A percentile compares a stretch with the other conserved stretches of the same genome.
Evolutionary conservation across 1,284 basidiomycete species (phyloP).

Genomic region (Neotropicomus parvogracilis): DNA sequence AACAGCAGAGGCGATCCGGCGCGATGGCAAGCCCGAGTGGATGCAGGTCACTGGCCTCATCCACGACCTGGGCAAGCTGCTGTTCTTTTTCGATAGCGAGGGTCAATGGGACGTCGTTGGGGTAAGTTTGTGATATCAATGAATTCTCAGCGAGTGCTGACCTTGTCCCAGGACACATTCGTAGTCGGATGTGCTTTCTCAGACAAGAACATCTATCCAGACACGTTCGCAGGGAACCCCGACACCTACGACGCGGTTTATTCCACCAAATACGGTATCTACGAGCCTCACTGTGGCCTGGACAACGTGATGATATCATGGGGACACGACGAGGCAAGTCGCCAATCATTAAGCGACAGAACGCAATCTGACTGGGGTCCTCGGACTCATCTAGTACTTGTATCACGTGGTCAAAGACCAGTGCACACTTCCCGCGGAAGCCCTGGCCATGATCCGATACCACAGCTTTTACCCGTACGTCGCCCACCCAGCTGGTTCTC

Average conservation of each 20-base stretch:
- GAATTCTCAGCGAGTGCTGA: conserved; percentile 13
- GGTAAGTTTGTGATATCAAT: conserved; percentile 35
- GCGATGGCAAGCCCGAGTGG: conserved; percentile 87
- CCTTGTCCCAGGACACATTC: conserved; percentile 67
- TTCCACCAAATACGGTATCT: conserved; percentile 81
- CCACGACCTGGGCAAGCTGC: conserved; percentile 84
- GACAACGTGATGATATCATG: conserved; percentile 90
- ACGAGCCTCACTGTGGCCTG: conserved; percentile 79
- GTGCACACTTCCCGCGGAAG: conserved; percentile 77
- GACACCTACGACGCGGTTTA: conserved; percentile 70
- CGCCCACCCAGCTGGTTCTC: conserved; percentile 1
- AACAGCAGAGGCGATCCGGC: conserved; percentile 87
- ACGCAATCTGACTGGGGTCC: conserved; percentile 12
- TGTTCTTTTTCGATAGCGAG: conserved; percentile 77
- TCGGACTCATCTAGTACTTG: conserved; percentile 51
- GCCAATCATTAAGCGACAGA: conserved; percentile 3
- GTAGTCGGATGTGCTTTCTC: conserved; percentile 85
- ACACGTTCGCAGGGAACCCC: conserved; percentile 80
- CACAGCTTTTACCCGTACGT: conserved; percentile 88
- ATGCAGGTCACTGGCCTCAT: conserved; percentile 88
- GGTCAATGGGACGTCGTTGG: conserved; percentile 94
- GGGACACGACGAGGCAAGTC: conserved; percentile 80
- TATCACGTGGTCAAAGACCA: conserved; percentile 77
- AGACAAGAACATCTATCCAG: conserved; percentile 81
- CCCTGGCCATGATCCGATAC: conserved; percentile 88